Evolutionary conservation across 352 stramenopile genomes (phyloP), one percentile per base, ranked within the genome.

Genomic region (Globisporangium spinosum): DNA sequence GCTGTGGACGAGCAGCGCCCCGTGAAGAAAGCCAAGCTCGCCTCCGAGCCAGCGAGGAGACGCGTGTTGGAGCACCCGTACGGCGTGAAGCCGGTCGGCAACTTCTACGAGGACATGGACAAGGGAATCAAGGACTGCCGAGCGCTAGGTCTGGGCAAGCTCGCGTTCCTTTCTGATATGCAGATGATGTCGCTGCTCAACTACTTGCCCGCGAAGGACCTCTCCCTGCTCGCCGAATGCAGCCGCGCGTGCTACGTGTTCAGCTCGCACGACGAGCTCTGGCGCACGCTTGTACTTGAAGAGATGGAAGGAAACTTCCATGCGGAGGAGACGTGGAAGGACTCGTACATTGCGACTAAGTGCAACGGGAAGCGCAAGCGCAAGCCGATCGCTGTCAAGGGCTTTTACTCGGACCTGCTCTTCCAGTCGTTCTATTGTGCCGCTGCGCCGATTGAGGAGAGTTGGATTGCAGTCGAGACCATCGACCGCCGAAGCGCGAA

Each of bases 401-500:
- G 85, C 9, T 80, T 97, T 61, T 97, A 95, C 72, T 95, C 85
- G n/a, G 89, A 97, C 58, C 58, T 94, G 61, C 74, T 96, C 22
- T 97, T 96, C 74, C 88, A 94, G 71, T 84, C 88, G 56, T 95
- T 91, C 73, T 93, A 92, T 70, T 95, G 87, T 56, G 81, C 83
- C 1, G 72, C 74, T 1, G 74, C 82, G 23, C 85, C 83, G 8
- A 88, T 91, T 43, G 71, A 89, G 58, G 60, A 76, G n/a, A 73
- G 73, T 12, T 96, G 88, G 89, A 13, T 94, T 2, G 74, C 64
- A 3, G 74, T 90, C 17, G 85, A 95, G 64, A 93, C 78, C 35
- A 93, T 96, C 49, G 76, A 88, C 29, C 83, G 87, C 35, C 77
- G 78, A 12, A 87, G 80, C 56, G 83, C 79, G 0, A 77, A 67